Evolutionary conservation across 495 filamentous ascomycete species (phyloP), one percentile per base, ranked within the genome.

Genomic region (Penicillium parvum): DNA sequence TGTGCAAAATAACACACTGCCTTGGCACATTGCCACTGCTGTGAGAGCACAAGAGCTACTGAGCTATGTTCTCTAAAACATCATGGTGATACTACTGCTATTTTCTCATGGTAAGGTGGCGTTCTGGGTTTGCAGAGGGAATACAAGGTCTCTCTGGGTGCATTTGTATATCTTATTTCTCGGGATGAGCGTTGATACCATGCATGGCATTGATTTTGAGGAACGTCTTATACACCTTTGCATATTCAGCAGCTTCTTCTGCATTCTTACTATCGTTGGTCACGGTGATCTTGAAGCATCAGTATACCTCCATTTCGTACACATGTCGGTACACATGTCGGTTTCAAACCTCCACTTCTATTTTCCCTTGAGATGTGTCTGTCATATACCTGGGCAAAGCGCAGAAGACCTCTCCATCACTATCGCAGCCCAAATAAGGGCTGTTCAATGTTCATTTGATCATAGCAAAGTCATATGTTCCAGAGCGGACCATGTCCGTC

Each of bases 1-100:
- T 33, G 69, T 72, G 14, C 79, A 80, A 33, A 65, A 60, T 17
- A 82, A 83, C 43, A 75, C 83, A 0, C 58, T 90, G 50, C 90
- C 90, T 16, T 91, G 86, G 85, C 90, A 96, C 74, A 73, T 96
- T 47, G 84, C 79, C 18, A 85, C 79, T n/a, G 89, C 83, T 21
- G 73, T 84, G 52, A 82, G 83, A 61, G 85, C 63, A 15, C 70
- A 73, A 34, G 65, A 70, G 52, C 52, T 71, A 17, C 37, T 73
- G 43, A 73, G 70, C 46, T 69, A 69, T 59, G 61, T 68, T 54
- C 53, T 73, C 43, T 73, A 45, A 66, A 18, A n/a, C n/a, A n/a
- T n/a, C n/a, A 17, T 27, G 27, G 15, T 25, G 6, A 10, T 41
- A 27, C 27, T 32, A 28, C 32, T 15, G 30, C 29, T 44, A 37